Evolutionary conservation across 257 asterid species (phyloP).

Genomic region (Anisodus tanguticus): DNA sequence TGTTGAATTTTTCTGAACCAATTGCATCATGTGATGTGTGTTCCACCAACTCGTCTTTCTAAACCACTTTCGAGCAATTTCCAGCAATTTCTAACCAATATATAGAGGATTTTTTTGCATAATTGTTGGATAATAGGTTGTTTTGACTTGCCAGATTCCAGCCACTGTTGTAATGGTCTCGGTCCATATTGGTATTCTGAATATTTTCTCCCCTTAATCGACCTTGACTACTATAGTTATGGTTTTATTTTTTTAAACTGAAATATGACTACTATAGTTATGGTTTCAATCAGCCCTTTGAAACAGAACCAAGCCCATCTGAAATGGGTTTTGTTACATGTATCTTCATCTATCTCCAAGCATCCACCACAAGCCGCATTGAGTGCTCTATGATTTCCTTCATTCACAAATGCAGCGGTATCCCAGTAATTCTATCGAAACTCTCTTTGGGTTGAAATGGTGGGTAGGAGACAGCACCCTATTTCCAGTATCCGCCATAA

Average conservation of each 20-base stretch:
- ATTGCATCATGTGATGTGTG: background rate
- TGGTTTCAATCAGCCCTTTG: background rate
- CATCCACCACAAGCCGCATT: background rate
- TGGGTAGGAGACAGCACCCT: background rate
- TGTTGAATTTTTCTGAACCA: background rate
- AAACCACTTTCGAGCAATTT: background rate
- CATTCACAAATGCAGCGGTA: background rate
- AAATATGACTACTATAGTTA: no score
- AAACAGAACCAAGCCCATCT: background rate
- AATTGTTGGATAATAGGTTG: background rate
- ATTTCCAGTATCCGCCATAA: background rate
- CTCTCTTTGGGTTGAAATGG: background rate
- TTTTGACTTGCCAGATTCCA: background rate
- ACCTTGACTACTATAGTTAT: background rate
- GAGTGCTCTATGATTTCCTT: background rate
- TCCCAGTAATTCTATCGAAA: background rate
- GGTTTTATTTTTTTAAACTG: no score
- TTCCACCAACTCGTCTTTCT: background rate
- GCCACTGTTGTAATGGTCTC: background rate
- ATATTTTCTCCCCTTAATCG: background rate
- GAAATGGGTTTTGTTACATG: background rate
- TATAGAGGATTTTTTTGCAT: background rate
- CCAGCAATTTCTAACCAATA: background rate
- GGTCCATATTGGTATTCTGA: background rate
- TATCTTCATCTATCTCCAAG: background rate